Conservation (phyloP, 1,139 yeast species). For the Debaryomyces singareniensis region DNA sequence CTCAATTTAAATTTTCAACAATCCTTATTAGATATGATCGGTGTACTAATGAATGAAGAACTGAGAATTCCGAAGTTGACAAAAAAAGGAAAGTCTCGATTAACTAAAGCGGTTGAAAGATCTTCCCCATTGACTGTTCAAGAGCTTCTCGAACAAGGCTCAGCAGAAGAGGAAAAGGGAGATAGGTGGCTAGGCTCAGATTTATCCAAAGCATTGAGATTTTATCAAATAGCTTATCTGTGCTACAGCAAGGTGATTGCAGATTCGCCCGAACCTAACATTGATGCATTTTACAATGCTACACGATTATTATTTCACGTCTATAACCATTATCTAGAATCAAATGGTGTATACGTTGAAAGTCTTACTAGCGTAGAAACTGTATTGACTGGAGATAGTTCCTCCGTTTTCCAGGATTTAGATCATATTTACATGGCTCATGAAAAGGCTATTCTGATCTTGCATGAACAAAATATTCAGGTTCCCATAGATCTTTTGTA, state of each 20-base stretch:
- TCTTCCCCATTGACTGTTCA: conserved; percentile 30
- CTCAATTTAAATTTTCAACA: neutral
- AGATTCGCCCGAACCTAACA: conserved; percentile 7
- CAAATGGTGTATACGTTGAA: conserved; percentile 36
- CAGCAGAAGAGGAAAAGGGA: conserved; percentile 49
- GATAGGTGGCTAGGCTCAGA: conserved; percentile 56
- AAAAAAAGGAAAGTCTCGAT: conserved; percentile 6
- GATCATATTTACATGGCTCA: conserved; percentile 28
- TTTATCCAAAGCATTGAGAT: conserved; percentile 44
- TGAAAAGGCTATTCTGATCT: conserved; percentile 26
- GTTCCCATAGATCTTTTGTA: conserved; percentile 36
- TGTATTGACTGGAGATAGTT: conserved; percentile 23
- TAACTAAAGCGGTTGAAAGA: neutral
- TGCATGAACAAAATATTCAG: conserved; percentile 4
- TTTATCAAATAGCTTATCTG: conserved; percentile 44
- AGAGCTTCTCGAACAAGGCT: conserved; percentile 42
- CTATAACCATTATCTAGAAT: conserved; percentile 34
- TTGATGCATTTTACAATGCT: conserved; percentile 43
- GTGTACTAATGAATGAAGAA: conserved; percentile 4
- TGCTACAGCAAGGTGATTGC: conserved; percentile 27
- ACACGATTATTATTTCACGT: conserved; percentile 46
- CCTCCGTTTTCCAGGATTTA: conserved; percentile 35
- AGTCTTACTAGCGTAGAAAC: conserved; percentile 36
- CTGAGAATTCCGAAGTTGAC: conserved; percentile 16
- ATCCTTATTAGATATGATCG: conserved; percentile 5